Evolutionary conservation across 441 rosid species (phyloP).

Genomic region (Melastoma candidum): DNA sequence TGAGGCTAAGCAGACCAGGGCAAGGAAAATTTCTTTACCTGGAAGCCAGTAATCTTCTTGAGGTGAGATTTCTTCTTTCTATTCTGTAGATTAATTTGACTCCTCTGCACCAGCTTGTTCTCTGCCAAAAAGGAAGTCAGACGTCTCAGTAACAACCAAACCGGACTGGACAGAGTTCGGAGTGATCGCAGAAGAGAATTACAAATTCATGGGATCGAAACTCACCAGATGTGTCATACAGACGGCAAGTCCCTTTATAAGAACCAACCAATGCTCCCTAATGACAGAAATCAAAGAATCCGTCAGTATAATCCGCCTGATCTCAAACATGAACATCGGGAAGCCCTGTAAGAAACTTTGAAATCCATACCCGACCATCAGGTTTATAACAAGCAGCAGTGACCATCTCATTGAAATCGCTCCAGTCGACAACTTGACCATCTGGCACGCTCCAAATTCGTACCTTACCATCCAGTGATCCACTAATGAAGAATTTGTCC

Average conservation of each 20-base stretch:
- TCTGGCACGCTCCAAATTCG: slow-evolving; percentile 98
- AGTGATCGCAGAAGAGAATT: slow-evolving; percentile 5
- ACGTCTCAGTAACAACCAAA: neutral
- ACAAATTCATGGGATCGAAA: slow-evolving; percentile 15
- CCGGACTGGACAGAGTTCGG: neutral
- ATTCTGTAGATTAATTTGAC: slow-evolving; percentile 74
- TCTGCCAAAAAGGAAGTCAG: slow-evolving; percentile 29
- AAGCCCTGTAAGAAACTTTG: slow-evolving; percentile 1
- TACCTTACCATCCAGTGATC: slow-evolving; percentile 91
- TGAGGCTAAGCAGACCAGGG: too few relatives aligned
- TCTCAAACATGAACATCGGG: neutral
- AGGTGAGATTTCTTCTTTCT: slow-evolving; percentile 90
- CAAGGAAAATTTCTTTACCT: slow-evolving; percentile 34
- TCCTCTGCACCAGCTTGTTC: slow-evolving; percentile 74
- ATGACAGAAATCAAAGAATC: slow-evolving; percentile 24
- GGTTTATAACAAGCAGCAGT: slow-evolving; percentile 98
- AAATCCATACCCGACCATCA: slow-evolving; percentile 76
- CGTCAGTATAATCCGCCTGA: slow-evolving; percentile 4
- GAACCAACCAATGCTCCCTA: slow-evolving; percentile 96
- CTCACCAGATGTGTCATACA: slow-evolving; percentile 63
- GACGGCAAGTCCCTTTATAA: slow-evolving; percentile 82
- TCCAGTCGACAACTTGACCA: slow-evolving; percentile 94
- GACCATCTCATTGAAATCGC: slow-evolving; percentile 97
- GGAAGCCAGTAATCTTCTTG: slow-evolving; percentile 96
- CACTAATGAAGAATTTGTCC: slow-evolving; percentile 94